Percentiles rank a stretch among this genome's conserved stretches.
Evolutionary conservation across 768 basidiomycete species (phyloP).

Genomic region (Mycena chlorophos): DNA sequence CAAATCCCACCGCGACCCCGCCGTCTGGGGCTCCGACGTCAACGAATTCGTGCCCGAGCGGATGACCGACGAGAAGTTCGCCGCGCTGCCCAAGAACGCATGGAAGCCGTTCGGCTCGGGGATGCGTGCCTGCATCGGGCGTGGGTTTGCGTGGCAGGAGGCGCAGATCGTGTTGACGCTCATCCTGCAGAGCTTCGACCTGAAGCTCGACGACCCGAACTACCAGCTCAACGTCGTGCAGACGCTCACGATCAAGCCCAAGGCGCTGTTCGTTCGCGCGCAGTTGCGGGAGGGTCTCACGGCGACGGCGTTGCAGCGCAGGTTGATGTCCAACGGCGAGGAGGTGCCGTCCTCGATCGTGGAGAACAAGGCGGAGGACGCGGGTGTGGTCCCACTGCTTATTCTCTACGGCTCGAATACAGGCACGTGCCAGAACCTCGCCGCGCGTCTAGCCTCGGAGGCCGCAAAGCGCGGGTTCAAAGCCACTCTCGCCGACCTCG

Average conservation of each 20-base stretch:
- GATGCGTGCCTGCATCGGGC: conserved; percentile 34
- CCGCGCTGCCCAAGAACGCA: conserved; percentile 42
- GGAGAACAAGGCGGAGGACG: conserved; percentile 27
- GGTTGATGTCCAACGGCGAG: conserved; percentile 38
- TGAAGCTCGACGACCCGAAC: conserved; percentile 40
- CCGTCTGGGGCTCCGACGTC: conserved; percentile 47
- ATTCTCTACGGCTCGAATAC: conserved; percentile 42
- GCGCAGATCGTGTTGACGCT: conserved; percentile 40
- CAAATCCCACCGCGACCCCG: conserved; percentile 40
- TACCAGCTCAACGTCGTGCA: conserved; percentile 47
- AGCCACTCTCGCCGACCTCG: conserved; percentile 39
- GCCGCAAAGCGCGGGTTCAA: conserved; percentile 33
- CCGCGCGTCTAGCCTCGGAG: conserved; percentile 20
- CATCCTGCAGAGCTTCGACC: conserved; percentile 47
- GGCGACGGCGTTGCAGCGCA: conserved; percentile 26
- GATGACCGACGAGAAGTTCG: conserved; percentile 48
- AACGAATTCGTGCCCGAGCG: conserved; percentile 48
- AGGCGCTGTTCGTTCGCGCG: conserved; percentile 41
- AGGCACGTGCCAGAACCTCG: conserved; percentile 45
- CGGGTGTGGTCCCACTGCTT: conserved; percentile 24
- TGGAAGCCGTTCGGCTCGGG: conserved; percentile 39
- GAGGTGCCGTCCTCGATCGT: conserved; percentile 30
- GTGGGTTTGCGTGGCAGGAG: conserved; percentile 52
- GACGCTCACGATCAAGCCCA: conserved; percentile 47
- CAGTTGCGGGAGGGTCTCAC: conserved; percentile 34